Evolutionary conservation across 148 eudicot genomes (phyloP), one percentile per base, ranked within the genome.

Genomic region (Suaeda aralocaspica): DNA sequence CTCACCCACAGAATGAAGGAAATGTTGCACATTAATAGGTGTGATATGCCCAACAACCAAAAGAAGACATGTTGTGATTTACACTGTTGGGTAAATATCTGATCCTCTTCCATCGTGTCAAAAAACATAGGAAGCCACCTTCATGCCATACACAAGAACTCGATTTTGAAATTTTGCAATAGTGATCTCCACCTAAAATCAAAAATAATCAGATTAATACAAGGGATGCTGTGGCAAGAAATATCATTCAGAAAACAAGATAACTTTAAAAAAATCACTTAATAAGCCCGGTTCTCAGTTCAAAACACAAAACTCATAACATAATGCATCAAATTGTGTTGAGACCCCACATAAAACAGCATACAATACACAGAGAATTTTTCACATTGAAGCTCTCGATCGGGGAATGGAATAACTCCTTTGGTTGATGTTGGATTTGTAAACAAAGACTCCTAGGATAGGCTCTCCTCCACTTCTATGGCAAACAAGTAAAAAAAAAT

Each of bases 41-140:
- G 5, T 21, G 2, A 1, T 19, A 41, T 28, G 19, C 48, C 53
- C 25, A 66, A 8, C 21, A 36, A 11, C 45, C 34, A 66, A 16
- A 31, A 49, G 31, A n/a, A 59, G 14, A 53, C 13, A 61, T 56
- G 30, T 13, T 46, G 10, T 22, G 19, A 21, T 1, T 25, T 33
- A 80, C 90, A 96, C 98, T 77, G 98, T 90, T 31, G 98, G 98
- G 74, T 80, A 90, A 62, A 93, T 57, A 55, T 88, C 90, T 7
- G 82, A 80, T 61, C 96, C 92, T 72, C 98, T 89, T 28, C 96
- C 96, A 79, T 93, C 96, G 66, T 66, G 79, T 93, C 98, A 60
- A 87, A 90, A 69, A 93, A 88, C 84, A 93, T 72, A 9, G 98
- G 95, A 81, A 76, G 69, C 86, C 84, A 73, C 90, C 96, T 74